Evolutionary conservation across 1,139 yeast species (phyloP), one percentile per base, ranked within the genome.

Genomic region (Hansenula anomala): DNA sequence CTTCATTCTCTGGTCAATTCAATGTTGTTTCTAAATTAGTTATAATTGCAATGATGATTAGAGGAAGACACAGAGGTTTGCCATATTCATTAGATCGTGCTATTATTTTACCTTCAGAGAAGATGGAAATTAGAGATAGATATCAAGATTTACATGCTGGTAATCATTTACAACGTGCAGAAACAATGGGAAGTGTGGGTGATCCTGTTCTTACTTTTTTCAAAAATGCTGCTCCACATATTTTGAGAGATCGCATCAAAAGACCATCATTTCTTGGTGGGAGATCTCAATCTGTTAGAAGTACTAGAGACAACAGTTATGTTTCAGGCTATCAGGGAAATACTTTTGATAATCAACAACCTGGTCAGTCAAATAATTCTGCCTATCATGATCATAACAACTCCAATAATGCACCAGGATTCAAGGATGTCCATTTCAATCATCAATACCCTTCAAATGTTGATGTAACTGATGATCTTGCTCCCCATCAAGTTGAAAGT

Each of bases 1-100:
- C 88, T 6, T 86, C 97, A 3, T 75, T 92, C 36, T 72, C 84
- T 14, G 89, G 78, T 0, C 75, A 83, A 55, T 87, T 92, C 54
- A 73, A 76, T 23, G 73, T 75, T 0, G 55, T 92, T 11, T 84
- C 96, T 3, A 94, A 94, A 55, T 68, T 92, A 36, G 87, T 90
- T 3, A 79, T 92, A 33, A 80, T 88, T 46, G 94, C 90, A 6
- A 78, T 89, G 81, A 79, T 92, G 82, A 75, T 92, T 37, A 78
- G 99, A 66, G 97, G 98, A 11, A 75, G 97, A 42, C 97, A 90
- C 56, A 86, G 99, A 73, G 98, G 98, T 30, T 69, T 92, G 44
- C 99, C 99, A 1, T 89, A 92, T 56, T 70, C 92, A 0, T 73
- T 94, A 42, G 99, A 92, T 61, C 79, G 98, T 56, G 98, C 99